Percentiles rank a stretch among this genome's conserved stretches.
These are phyloP conservation scores for Talaromyces sp. DNA, from an alignment of 2,329 filamentous ascomycete genomes.

Conservation along the genomic window DNA sequence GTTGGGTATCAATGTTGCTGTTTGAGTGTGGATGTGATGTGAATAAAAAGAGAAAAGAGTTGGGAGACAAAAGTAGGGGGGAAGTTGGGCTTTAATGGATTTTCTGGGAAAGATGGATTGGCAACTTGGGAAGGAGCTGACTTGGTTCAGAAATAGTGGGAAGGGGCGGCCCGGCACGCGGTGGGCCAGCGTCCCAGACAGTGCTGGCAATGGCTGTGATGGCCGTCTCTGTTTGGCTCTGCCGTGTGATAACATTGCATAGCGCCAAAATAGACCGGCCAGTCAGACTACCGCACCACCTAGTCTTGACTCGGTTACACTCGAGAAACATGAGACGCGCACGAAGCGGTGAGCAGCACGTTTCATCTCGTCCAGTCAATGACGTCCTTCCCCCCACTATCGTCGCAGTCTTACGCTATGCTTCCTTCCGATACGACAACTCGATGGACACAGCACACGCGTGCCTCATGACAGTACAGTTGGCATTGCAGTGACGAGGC, in stretches of 20 bases:
- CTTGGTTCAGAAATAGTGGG: constrained; percentile 1
- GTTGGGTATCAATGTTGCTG: constrained; percentile 11
- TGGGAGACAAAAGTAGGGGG: constrained; percentile 6
- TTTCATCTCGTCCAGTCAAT: constrained; percentile 8
- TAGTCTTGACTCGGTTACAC: constrained; percentile 1
- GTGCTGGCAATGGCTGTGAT: constrained; percentile 6
- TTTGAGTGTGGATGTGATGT: background rate
- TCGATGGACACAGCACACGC: background rate
- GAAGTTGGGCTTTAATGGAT: constrained; percentile 18
- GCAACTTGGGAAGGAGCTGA: background rate
- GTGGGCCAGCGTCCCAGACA: constrained; percentile 15
- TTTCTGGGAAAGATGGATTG: background rate
- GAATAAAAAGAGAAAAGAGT: constrained; percentile 11
- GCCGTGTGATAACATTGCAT: background rate
- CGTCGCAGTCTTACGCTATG: background rate
- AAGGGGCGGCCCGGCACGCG: constrained; percentile 19
- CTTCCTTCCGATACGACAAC: constrained; percentile 1
- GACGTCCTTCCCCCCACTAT: background rate
- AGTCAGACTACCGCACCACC: constrained; percentile 3
- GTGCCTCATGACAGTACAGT: constrained; percentile 10
- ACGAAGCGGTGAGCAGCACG: constrained; percentile 13
- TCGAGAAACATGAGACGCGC: constrained; percentile 2
- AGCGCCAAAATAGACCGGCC: background rate
- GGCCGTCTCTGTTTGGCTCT: constrained; percentile 8
- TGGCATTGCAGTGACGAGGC: constrained; percentile 15